These are phyloP conservation scores for Scheffersomyces lignosus DNA, from an alignment of 805 yeast species.

Conservation along the genomic window DNA sequence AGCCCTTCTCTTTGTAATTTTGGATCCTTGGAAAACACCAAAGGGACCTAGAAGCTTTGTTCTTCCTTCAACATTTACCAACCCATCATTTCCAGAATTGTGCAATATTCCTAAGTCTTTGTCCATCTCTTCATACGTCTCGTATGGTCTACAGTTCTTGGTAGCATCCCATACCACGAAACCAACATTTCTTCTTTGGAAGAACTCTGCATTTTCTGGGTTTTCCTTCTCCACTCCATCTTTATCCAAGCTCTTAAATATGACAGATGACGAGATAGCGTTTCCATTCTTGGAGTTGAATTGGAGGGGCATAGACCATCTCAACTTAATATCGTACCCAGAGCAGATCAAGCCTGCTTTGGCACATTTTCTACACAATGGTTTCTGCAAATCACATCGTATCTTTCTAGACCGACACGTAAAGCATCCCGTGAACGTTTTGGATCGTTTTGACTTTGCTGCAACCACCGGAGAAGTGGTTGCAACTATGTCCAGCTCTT, in stretches of 20 bases:
- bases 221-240: conserved; percentile 15
- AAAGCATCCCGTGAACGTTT: conserved; percentile 86
- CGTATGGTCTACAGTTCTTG: conserved; percentile 48
- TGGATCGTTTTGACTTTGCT: conserved; percentile 31
- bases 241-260: conserved; percentile 23
- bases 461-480: conserved; percentile 1
- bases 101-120: conserved; percentile 60
- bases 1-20: background rate
- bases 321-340: conserved; percentile 77
- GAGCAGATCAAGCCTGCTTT: conserved; percentile 70
- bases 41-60: conserved; percentile 73
- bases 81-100: conserved; percentile 34
- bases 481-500: no score
- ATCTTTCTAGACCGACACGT: conserved; percentile 81
- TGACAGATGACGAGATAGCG: conserved; percentile 29
- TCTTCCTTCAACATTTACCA: conserved; percentile 37
- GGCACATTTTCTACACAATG: conserved; percentile 69
- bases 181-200: conserved; percentile 69
- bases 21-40: conserved; percentile 61
- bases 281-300: conserved; percentile 29
- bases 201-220: conserved; percentile 42
- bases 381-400: conserved; percentile 73
- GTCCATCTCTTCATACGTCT: conserved; percentile 83
- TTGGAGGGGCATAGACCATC: conserved; percentile 65
- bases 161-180: conserved; percentile 70